Evolutionary conservation across 257 asterid species (phyloP).

Genomic region (Salvia rosmarinus): DNA sequence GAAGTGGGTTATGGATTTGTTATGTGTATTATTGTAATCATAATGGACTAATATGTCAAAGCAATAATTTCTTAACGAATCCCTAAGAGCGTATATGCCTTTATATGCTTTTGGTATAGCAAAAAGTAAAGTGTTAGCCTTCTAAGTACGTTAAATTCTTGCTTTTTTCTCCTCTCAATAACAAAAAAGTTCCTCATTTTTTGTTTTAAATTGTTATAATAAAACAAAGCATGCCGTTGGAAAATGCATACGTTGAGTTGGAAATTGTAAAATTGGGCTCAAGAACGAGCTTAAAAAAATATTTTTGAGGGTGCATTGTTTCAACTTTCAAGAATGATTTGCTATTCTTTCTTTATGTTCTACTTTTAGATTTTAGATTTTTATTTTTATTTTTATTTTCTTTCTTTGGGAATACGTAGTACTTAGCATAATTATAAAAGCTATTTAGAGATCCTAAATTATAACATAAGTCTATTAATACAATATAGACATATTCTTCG

Average conservation of each 20-base stretch:
- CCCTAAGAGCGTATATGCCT: conserved; percentile 46
- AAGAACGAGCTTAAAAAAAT: not conserved
- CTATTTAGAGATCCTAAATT: not conserved
- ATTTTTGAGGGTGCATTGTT: too few relatives aligned
- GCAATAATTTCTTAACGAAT: conserved; percentile 42
- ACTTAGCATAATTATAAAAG: not conserved
- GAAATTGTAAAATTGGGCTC: conserved; percentile 13
- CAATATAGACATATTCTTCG: not conserved
- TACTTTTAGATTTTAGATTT: not conserved
- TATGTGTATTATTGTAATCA: conserved; percentile 2
- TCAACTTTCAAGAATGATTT: not conserved
- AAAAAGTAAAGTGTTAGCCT: conserved; percentile 33
- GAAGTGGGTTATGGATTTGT: not conserved
- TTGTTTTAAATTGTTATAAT: not conserved
- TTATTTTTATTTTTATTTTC: not conserved
- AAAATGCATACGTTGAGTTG: conserved; percentile 36
- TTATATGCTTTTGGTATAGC: conserved; percentile 47
- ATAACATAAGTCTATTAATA: not conserved
- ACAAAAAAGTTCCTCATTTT: conserved; percentile 22
- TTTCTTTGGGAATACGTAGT: not conserved
- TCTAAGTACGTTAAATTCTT: conserved; percentile 34
- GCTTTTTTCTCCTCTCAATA: conserved; percentile 38
- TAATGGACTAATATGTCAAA: conserved; percentile 35
- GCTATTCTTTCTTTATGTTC: not conserved
- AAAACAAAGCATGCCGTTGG: conserved; percentile 26